Evolutionary conservation across 2,329 filamentous ascomycete species (phyloP), one percentile per base, ranked within the genome.

Genomic region (Hymenoscyphus occultus): DNA sequence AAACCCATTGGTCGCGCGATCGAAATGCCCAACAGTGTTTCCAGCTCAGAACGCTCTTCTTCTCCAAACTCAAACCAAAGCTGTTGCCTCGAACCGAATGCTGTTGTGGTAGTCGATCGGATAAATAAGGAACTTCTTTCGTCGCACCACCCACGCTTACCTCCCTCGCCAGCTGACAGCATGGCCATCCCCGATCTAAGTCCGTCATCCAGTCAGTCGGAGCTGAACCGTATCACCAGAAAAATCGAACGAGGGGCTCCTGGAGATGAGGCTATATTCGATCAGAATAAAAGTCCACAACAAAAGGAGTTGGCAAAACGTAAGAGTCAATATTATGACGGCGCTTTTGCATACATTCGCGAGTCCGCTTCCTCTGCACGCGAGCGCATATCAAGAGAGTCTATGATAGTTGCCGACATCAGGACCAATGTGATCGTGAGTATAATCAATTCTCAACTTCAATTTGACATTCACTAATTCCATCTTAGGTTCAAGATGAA

Each of bases 401-500:
- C 73, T 7, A 79, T 87, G 40, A 82, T 92, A 56, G 78, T 88
- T 67, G 85, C 84, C 32, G 88, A 90, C 71, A 75, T 91, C 39
- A 85, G 83, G 73, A 86, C 86, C 5, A 90, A 89, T 69, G 83
- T 85, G 48, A 84, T 85, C 71, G 87, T 90, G 77, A 70, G 83
- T 58, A 65, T 70, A 60, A 72, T 7, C 32, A 31, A n/a, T 10
- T 65, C 76, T 73, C 70, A 93, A 86, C 85, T 93, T 72, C 84
- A 88, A 90, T 94, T 73, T 89, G 93, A 71, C 89, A 87, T 73
- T 86, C 84, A 59, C 67, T 71, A 60, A 72, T 13, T 39, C 39
- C 48, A 10, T 66, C 76, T 73, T 70, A 93, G 87, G 85, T 93
- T 72, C 84, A 88, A 69, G 90, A 94, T 74, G 89, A 93, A 71